A percentile compares a stretch with the other conserved stretches of the same genome.
Conservation (phyloP, 2,329 filamentous ascomycete species). For the Fusarium odoratissimum region DNA sequence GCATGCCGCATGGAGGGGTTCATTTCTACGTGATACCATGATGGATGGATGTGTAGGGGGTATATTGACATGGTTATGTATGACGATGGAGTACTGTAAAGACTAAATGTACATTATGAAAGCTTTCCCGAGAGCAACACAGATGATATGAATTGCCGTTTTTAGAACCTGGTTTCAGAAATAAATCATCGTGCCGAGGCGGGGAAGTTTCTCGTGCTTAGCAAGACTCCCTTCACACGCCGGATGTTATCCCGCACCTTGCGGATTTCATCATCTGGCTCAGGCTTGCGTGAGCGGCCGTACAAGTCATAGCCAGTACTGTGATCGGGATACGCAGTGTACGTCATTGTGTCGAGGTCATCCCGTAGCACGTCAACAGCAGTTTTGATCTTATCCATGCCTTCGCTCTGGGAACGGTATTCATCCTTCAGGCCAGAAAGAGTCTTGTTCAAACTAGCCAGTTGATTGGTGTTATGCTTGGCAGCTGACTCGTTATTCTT, state of each 20-base stretch:
- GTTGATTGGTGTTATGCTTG: slow-evolving; percentile 55
- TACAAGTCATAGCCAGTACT: slow-evolving; percentile 56
- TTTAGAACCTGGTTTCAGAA: background rate
- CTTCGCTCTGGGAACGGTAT: slow-evolving; percentile 58
- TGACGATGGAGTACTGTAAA: background rate
- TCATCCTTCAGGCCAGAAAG: slow-evolving; percentile 58
- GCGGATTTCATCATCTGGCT: slow-evolving; percentile 77
- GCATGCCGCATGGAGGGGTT: background rate
- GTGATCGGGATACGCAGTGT: slow-evolving; percentile 54
- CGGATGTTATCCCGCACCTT: slow-evolving; percentile 80
- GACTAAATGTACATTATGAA: slow-evolving; percentile 8
- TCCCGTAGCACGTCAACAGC: slow-evolving; percentile 69
- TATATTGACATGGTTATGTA: slow-evolving; percentile 23
- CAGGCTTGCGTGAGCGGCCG: slow-evolving; percentile 57
- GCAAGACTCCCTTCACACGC: slow-evolving; percentile 80
- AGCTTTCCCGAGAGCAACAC: background rate
- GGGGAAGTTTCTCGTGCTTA: slow-evolving; percentile 82
- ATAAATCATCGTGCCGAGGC: slow-evolving; percentile 49
- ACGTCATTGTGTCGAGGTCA: slow-evolving; percentile 72
- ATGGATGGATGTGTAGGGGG: slow-evolving; percentile 12
- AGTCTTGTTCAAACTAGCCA: slow-evolving; percentile 57
- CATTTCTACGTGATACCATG: slow-evolving; percentile 10
- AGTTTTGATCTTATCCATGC: slow-evolving; percentile 63
- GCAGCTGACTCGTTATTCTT: slow-evolving; percentile 43
- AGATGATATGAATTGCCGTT: background rate